Base-by-base conservation (phyloP, 2,329 filamentous ascomycete species). In the Nothophoma quercina region DNA sequence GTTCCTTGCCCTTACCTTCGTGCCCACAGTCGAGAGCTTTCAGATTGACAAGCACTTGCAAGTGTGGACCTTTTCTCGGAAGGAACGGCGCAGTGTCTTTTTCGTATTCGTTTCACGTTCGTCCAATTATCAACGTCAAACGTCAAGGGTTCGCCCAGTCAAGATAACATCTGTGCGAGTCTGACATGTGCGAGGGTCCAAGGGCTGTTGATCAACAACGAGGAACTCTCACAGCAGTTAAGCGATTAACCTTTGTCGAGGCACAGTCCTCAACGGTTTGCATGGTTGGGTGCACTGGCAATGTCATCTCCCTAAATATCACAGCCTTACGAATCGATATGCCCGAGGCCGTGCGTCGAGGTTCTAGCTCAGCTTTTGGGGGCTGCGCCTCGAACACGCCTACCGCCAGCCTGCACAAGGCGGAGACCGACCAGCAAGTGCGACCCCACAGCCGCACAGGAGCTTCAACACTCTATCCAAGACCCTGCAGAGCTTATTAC, bases 381-480 rank as follows among this genome's bases (percentile, higher is more conserved):
- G n/a, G n/a, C 64, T 60, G 61, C 57, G 58, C 57, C 60, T 58
- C 61, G 49, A 47, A 42, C 39, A 43, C 29, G 43, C 48, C 55
- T 56, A 54, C 59, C 58, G 57, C 58, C 53, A 62, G 56, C 35
- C 59, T 59, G 57, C 63, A 55, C 35, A 60, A n/a, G 60, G 64
- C 63, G 58, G 59, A 64, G 58, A 59, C 59, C 48, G 58, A 57
- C 55, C 58, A 55, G 56, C 58, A 55, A 60, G 54, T 58, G 54
- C 52, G 65, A 61, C 65, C 62, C 65, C 65, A 67, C 64, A 60
- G 56, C 53, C 53, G 56, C 59, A 55, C 52, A 63, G 51, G 59
- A 52, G 57, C 56, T 52, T 56, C 62, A 60, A 41, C 56, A 44
- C 32, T 41, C 51, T 55, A 44, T 53, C 52, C 56, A 56, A 55